Percentiles rank a stretch among this genome's conserved stretches.
Conservation (phyloP, 1,139 yeast genomes). For the Blastobotrys indianensis region DNA sequence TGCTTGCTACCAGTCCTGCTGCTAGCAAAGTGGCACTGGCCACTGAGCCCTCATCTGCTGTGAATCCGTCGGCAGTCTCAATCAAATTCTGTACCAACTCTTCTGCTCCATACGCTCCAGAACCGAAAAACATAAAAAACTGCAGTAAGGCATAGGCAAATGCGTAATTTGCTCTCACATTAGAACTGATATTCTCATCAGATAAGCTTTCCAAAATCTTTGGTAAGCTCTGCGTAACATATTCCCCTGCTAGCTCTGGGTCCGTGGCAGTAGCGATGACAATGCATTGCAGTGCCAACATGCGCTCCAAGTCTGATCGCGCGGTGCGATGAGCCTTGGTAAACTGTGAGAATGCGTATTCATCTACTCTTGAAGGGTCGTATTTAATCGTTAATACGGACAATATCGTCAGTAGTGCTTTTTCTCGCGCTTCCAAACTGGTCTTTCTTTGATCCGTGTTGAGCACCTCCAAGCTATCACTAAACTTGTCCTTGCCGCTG, state of each 20-base stretch:
- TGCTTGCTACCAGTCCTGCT: conserved; percentile 28
- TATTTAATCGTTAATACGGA: conserved; percentile 28
- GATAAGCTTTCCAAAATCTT: conserved; percentile 19
- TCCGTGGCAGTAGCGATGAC: conserved; percentile 24
- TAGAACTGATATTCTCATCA: conserved; percentile 19
- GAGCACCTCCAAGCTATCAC: conserved; percentile 28
- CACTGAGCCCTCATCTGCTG: conserved; percentile 25
- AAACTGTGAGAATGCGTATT: conserved; percentile 22
- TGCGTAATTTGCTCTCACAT: conserved; percentile 8
- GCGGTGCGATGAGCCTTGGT: conserved; percentile 25
- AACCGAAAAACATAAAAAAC: conserved; percentile 30
- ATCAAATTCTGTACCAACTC: conserved; percentile 25
- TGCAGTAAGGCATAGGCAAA: conserved; percentile 27
- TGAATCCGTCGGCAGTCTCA: conserved; percentile 30
- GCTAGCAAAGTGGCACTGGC: conserved; percentile 32
- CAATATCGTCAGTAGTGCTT: conserved; percentile 28
- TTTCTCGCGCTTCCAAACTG: conserved; percentile 31
- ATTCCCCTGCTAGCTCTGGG: conserved; percentile 6
- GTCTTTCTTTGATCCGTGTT: conserved; percentile 29
- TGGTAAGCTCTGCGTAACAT: conserved; percentile 11
- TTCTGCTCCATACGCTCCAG: conserved; percentile 35
- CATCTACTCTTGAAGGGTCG: conserved; percentile 28
- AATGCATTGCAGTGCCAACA: conserved; percentile 30
- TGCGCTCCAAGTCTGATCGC: conserved; percentile 30
- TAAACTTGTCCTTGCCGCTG: conserved; percentile 21